These are phyloP conservation scores for Magnolia sinica DNA, from an alignment of 164 flowering plant species.

Conservation along the genomic window DNA sequence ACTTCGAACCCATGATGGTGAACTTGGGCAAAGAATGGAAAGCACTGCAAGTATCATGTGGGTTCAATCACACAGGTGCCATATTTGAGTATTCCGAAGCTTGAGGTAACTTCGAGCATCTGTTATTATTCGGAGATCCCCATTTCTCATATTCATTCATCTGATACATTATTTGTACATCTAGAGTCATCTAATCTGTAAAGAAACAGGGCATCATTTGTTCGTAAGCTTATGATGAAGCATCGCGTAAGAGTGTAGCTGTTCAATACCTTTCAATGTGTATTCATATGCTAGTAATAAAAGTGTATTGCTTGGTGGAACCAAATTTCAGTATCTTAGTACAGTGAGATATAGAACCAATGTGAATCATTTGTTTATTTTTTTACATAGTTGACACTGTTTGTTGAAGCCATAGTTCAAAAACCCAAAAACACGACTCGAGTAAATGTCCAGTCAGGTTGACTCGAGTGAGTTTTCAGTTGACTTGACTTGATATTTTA, in stretches of 20 bases:
- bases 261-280: not conserved
- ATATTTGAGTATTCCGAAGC: conserved; percentile 42
- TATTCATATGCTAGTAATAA: too few relatives aligned
- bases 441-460: too few relatives aligned
- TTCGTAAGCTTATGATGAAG: not conserved
- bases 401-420: not conserved
- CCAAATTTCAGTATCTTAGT: not conserved
- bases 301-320: not conserved
- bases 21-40: conserved; percentile 47
- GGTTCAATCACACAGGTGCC: conserved; percentile 95
- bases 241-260: not conserved
- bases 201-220: not conserved
- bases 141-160: not conserved
- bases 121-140: not conserved
- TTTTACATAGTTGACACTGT: not conserved
- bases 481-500: too few relatives aligned
- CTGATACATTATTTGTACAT: not conserved
- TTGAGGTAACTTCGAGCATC: not conserved
- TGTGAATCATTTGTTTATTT: not conserved
- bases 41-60: conserved; percentile 79
- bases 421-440: too few relatives aligned
- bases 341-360: not conserved
- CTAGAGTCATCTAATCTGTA: not conserved
- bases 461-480: too few relatives aligned
- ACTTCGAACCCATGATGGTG: conserved; percentile 50